Conservation (phyloP, 2,329 filamentous ascomycete genomes). For the Scleromitrula shiraiana region DNA sequence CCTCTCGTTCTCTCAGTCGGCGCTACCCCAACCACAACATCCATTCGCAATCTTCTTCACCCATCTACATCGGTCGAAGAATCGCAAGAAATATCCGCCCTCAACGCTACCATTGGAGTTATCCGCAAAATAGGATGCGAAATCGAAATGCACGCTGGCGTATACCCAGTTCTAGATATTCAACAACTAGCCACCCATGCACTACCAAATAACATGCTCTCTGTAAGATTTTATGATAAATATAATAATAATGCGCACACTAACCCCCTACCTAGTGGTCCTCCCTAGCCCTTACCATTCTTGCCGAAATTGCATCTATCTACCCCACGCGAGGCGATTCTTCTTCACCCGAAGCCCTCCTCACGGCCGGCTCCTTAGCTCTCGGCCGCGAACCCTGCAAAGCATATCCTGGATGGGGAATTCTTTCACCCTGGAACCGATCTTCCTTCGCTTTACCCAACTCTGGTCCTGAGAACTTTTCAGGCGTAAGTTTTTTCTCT, state of each 20-base stretch:
- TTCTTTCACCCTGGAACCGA: constrained; percentile 52
- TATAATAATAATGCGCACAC: constrained; percentile 7
- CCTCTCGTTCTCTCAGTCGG: constrained; percentile 58
- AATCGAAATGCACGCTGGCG: constrained; percentile 68
- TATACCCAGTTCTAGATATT: constrained; percentile 68
- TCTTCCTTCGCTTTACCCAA: constrained; percentile 10
- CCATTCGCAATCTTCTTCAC: constrained; percentile 50
- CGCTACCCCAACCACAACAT: constrained; percentile 66
- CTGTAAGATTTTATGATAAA: background rate
- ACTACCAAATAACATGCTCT: constrained; percentile 30
- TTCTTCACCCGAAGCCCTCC: constrained; percentile 51
- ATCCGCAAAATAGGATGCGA: constrained; percentile 34
- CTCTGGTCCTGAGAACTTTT: constrained; percentile 2
- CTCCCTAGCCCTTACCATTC: constrained; percentile 57
- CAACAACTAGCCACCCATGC: constrained; percentile 72
- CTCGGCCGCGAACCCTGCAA: constrained; percentile 67
- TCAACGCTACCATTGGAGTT: constrained; percentile 34
- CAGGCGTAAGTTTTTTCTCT: background rate
- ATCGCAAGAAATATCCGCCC: constrained; percentile 30
- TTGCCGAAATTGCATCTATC: constrained; percentile 63
- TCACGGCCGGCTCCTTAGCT: constrained; percentile 61
- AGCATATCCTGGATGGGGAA: constrained; percentile 63
- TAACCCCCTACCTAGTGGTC: constrained; percentile 26
- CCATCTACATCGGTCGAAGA: constrained; percentile 19
- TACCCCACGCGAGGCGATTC: constrained; percentile 51